Base-by-base conservation (phyloP, 257 asterid genomes). In the Handroanthus guayacan region DNA sequence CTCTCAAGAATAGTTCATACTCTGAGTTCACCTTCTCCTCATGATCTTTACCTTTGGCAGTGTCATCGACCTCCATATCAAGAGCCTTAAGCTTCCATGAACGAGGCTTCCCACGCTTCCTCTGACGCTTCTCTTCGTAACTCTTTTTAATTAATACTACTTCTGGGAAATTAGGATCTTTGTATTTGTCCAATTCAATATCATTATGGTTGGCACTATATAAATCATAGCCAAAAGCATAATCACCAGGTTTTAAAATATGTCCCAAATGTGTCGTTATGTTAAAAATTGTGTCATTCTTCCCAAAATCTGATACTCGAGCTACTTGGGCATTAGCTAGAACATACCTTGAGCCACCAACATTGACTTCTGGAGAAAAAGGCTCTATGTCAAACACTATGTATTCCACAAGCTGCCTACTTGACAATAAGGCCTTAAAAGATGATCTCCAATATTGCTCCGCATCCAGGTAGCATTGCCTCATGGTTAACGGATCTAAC, bases 221-320 rank as follows among this genome's bases (percentile, higher is more conserved):
- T 50, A 88, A 63, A 69, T 89, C 93, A 64, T 89, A 89, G 31
- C 94, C 94, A 68, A 87, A 86, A 14, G 94, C 91, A 61, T 78
- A 14, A 64, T 85, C 91, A 9, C 91, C 94, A 6, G 87, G 85
- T 12, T 58, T 87, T 70, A 89, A 78, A 14, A 89, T 75, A 74
- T 80, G 87, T 54, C 94, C 94, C 69, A 89, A 44, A 80, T 89
- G 90, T 1, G 94, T 89, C 45, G 86, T 83, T 51, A 85, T 76
- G 0, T 71, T 75, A 70, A 86, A 86, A 16, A 80, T 82, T 0
- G 38, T 82, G 75, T 86, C 85, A 37, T 80, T 85, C 78, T 83
- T 81, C 38, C 90, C 90, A 41, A 81, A 83, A 84, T 86, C 91
- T 0, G 91, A 82, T 10, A 86, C 83, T 16, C 88, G 91, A 44